These are phyloP conservation scores for Aspergillus funiculosus DNA, from an alignment of 495 filamentous ascomycete species.

Conservation along the genomic window DNA sequence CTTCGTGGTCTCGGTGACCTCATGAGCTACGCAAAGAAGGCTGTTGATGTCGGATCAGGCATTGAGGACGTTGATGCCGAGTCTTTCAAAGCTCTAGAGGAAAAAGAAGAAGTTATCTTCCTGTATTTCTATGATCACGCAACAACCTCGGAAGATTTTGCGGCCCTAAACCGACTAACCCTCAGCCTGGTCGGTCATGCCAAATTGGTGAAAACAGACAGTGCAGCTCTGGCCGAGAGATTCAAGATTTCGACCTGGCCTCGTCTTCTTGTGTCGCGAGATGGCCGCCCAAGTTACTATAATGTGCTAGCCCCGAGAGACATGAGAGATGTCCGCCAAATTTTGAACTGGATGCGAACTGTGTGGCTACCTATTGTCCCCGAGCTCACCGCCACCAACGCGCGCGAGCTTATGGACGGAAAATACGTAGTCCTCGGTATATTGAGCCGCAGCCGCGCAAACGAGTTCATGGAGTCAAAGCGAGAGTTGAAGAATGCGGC, in stretches of 20 bases:
- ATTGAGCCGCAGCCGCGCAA: conserved; percentile 68
- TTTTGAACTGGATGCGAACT: conserved; percentile 88
- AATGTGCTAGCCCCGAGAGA: conserved; percentile 74
- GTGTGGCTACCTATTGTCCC: conserved; percentile 98
- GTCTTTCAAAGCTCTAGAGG: conserved; percentile 76
- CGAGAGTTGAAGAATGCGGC: conserved; percentile 94
- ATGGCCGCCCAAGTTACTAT: conserved; percentile 85
- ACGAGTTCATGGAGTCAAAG: conserved; percentile 71
- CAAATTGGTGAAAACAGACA: conserved; percentile 82
- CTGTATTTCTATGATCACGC: conserved; percentile 96
- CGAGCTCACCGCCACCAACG: conserved; percentile 85
- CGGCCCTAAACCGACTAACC: conserved; percentile 76
- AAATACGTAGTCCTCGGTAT: conserved; percentile 90
- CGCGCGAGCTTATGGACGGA: conserved; percentile 88
- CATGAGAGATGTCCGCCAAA: conserved; percentile 76
- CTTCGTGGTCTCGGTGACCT: conserved; percentile 90
- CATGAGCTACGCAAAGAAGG: conserved; percentile 77
- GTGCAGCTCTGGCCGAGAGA: conserved; percentile 60
- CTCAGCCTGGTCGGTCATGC: conserved; percentile 86
- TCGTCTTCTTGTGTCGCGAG: conserved; percentile 78
- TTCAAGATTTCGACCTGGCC: conserved; percentile 98
- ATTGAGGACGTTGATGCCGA: conserved; percentile 73
- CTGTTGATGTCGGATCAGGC: conserved; percentile 67
- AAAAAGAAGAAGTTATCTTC: conserved; percentile 92
- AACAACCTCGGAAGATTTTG: conserved; percentile 86